Conservation (phyloP, 208 protist genomes). For the Willaertia magna region DNA sequence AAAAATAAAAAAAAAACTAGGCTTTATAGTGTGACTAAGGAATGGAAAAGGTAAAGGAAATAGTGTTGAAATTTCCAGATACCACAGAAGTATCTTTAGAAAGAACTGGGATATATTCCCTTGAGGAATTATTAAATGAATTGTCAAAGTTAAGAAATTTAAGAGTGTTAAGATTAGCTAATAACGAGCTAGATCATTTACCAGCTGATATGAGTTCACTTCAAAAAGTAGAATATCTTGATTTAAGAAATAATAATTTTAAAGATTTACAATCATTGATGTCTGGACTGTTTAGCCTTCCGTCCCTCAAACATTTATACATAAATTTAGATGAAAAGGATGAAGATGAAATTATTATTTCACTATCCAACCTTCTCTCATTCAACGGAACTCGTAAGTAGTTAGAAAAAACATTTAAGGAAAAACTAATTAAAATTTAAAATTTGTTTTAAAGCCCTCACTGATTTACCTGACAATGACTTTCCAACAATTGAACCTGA, state of each 20-base stretch:
- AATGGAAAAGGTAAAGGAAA: not conserved
- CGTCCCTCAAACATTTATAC: slow-evolving; percentile 34
- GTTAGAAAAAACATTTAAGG: no score
- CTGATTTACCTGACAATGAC: not conserved
- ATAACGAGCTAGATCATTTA: not conserved
- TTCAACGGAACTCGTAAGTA: slow-evolving; percentile 44
- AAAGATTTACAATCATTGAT: not conserved
- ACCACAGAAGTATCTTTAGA: not conserved
- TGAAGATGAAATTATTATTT: slow-evolving; percentile 56
- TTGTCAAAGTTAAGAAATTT: not conserved
- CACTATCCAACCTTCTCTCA: slow-evolving; percentile 37
- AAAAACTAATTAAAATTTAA: not conserved
- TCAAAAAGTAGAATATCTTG: not conserved
- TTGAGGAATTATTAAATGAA: not conserved
- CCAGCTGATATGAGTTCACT: not conserved
- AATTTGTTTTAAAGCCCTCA: not conserved
- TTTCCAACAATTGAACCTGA: not conserved
- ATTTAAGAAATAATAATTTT: not conserved
- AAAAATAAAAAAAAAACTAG: no score
- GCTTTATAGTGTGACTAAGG: no score
- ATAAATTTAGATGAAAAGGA: slow-evolving; percentile 47
- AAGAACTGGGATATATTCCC: not conserved
- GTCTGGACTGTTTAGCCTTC: slow-evolving; percentile 43
- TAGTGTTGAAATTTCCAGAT: not conserved
- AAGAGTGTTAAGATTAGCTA: not conserved